Conservation (phyloP, 208 protist genomes). For the Sergeia podlipaevii region DNA sequence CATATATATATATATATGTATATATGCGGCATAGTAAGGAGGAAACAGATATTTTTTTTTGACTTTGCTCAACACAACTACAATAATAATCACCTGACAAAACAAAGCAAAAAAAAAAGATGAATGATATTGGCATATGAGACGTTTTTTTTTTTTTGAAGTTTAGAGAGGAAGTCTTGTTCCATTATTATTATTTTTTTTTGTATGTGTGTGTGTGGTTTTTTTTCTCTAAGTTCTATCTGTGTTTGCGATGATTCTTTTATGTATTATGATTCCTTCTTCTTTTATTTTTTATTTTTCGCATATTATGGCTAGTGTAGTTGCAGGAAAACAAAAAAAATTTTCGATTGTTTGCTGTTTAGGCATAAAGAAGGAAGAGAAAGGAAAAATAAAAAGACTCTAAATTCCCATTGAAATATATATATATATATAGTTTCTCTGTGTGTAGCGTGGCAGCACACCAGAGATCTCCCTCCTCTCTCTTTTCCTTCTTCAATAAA, state of each 20-base stretch:
- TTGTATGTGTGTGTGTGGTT: conserved; percentile 4
- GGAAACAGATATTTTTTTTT: too few species aligned
- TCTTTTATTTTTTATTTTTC: conserved; percentile 15
- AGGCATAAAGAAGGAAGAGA: conserved; percentile 7
- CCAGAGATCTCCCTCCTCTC: conserved; percentile 3
- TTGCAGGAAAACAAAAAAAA: not conserved
- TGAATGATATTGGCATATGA: too few species aligned
- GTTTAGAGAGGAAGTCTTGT: too few species aligned
- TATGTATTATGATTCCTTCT: conserved; percentile 1
- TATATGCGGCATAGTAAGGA: too few species aligned
- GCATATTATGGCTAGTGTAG: too few species aligned
- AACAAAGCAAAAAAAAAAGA: too few species aligned
- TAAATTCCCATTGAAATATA: too few species aligned
- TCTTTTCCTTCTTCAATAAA: not conserved
- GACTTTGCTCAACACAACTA: too few species aligned
- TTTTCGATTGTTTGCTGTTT: not conserved
- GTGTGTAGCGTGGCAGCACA: too few species aligned
- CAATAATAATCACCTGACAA: too few species aligned
- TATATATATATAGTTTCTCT: too few species aligned
- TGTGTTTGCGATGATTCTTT: conserved; percentile 12
- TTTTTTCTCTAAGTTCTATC: not conserved
- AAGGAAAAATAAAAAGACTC: conserved; percentile 1
- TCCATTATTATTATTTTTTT: conserved; percentile 1
- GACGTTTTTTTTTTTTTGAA: conserved; percentile 3
- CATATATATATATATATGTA: too few species aligned